Percentiles rank a stretch among this genome's conserved stretches.
phyloP scores from a whole-genome alignment of 2,329 filamentous ascomycete species.

The Furcasterigmium sp. region DNA sequence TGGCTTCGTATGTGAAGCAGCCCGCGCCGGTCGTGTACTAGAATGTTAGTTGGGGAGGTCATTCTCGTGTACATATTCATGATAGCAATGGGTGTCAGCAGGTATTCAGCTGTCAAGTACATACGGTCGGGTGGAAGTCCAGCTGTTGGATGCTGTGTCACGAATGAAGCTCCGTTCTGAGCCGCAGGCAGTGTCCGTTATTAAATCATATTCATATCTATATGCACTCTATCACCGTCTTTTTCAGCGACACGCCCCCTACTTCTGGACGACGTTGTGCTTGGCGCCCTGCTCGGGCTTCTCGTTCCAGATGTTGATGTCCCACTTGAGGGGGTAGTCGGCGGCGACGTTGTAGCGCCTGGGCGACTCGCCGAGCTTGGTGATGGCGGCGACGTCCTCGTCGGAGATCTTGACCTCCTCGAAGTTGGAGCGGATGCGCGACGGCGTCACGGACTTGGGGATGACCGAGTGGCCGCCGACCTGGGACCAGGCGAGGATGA shows the following conservation, averaged over 20 bases:
- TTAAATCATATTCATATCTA: neutral
- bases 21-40: constrained; percentile 11
- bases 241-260: constrained; percentile 3
- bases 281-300: constrained; percentile 43
- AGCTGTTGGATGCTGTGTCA: no score
- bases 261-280: constrained; percentile 39
- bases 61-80: no score
- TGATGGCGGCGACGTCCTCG: constrained; percentile 54
- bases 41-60: no score
- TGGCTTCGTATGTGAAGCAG: constrained; percentile 18
- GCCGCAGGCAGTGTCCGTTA: neutral
- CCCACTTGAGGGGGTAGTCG: constrained; percentile 34
- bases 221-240: neutral
- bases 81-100: no score
- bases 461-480: constrained; percentile 63
- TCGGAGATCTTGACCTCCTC: constrained; percentile 56
- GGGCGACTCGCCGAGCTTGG: constrained; percentile 51
- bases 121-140: no score
- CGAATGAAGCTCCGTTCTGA: no score
- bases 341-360: constrained; percentile 39
- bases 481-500: constrained; percentile 53
- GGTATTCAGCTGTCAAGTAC: no score
- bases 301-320: constrained; percentile 51
- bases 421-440: constrained; percentile 66
- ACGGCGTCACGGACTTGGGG: constrained; percentile 66